phyloP scores from a whole-genome alignment of 176 grass and related monocot species.

The Calamus simplicifolius region DNA sequence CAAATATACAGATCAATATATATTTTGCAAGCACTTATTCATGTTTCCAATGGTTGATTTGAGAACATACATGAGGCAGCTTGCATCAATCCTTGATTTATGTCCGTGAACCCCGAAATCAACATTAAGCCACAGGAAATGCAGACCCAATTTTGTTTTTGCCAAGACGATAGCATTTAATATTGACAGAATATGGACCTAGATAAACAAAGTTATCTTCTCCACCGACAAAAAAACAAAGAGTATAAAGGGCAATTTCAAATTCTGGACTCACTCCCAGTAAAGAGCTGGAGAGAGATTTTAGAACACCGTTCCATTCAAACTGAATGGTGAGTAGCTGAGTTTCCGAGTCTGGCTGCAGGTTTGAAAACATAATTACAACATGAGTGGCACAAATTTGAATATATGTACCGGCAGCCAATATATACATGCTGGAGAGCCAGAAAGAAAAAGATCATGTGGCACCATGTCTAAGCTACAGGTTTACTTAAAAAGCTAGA shows the following conservation, averaged over 20 bases:
- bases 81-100: too few species aligned
- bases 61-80: too few species aligned
- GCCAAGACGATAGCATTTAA: slow-evolving; percentile 85
- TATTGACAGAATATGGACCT: slow-evolving; percentile 67
- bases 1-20: too few species aligned
- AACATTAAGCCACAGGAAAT: slow-evolving; percentile 78
- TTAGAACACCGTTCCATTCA: slow-evolving; percentile 85
- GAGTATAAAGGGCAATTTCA: slow-evolving; percentile 82
- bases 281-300: slow-evolving; percentile 82
- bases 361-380: slow-evolving; percentile 5
- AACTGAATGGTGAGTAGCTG: slow-evolving; percentile 83
- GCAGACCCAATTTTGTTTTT: slow-evolving; percentile 79
- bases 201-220: slow-evolving; percentile 75
- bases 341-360: slow-evolving; percentile 83
- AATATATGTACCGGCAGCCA: background rate
- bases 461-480: too few species aligned
- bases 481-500: too few species aligned
- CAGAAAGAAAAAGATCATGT: too few species aligned
- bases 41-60: too few species aligned
- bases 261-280: slow-evolving; percentile 96
- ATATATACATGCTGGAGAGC: too few species aligned
- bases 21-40: too few species aligned
- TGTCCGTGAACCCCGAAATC: slow-evolving; percentile 5
- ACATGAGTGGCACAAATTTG: background rate
- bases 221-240: slow-evolving; percentile 77